phyloP scores from a whole-genome alignment of 78 protist genomes.

The Dictyostelium firmibasis region DNA sequence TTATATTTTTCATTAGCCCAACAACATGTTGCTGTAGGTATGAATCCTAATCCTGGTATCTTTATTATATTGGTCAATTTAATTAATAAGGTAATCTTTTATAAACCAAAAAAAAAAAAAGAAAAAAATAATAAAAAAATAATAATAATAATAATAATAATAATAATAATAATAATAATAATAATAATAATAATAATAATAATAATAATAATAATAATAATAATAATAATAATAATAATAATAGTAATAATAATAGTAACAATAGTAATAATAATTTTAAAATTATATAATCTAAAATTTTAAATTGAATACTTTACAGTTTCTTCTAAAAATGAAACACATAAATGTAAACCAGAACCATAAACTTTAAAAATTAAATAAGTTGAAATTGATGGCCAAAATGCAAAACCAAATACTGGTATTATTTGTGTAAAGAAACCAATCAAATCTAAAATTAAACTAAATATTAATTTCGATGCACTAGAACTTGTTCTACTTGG shows the following conservation, averaged over 20 bases:
- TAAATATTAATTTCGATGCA: not conserved
- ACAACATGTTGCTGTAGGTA: not conserved
- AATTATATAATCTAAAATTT: no score
- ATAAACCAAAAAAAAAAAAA: no score
- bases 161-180: no score
- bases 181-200: no score
- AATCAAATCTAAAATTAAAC: not conserved
- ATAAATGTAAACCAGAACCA: not conserved
- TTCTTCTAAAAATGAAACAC: not conserved
- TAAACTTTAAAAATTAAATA: not conserved
- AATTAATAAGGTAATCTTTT: no score
- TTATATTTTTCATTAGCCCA: not conserved
- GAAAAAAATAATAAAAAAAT: no score
- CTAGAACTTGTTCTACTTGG: not conserved
- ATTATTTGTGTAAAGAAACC: conserved; percentile 19
- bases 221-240: no score
- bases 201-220: no score
- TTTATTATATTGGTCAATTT: not conserved
- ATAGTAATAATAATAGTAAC: no score
- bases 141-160: no score
- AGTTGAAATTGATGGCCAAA: conserved; percentile 5
- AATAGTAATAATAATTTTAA: no score
- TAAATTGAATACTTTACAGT: not conserved
- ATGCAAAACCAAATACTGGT: not conserved
- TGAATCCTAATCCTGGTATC: conserved; percentile 6